Percentiles rank a stretch among this genome's conserved stretches.
These are phyloP conservation scores for Pseudocercospora vitis DNA, from an alignment of 2,329 filamentous ascomycete genomes.

Conservation along the genomic window DNA sequence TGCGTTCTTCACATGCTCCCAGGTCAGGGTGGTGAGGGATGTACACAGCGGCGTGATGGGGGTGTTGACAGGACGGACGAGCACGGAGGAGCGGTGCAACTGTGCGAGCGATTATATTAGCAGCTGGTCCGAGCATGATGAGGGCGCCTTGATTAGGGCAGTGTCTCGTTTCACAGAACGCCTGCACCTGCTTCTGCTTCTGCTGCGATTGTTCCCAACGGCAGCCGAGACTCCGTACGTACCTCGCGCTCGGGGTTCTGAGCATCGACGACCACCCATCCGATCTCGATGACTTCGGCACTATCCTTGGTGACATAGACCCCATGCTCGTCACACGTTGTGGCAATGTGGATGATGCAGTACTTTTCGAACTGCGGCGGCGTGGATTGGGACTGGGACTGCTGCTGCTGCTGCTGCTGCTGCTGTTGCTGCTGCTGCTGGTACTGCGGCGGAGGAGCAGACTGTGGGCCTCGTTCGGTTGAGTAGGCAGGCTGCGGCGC, in stretches of 20 bases:
- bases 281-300: slow-evolving; percentile 97
- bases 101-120: slow-evolving; percentile 44
- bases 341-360: slow-evolving; percentile 96
- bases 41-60: slow-evolving; percentile 98
- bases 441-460: slow-evolving; percentile 21
- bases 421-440: too few species aligned
- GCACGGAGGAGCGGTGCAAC: slow-evolving; percentile 92
- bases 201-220: slow-evolving; percentile 20
- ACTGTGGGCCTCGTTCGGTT: slow-evolving; percentile 25
- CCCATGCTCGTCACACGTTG: slow-evolving; percentile 97
- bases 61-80: slow-evolving; percentile 98
- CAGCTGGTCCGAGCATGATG: slow-evolving; percentile 23
- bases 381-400: slow-evolving; percentile 38
- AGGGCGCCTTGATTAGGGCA: slow-evolving; percentile 18
- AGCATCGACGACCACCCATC: slow-evolving; percentile 73
- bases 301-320: slow-evolving; percentile 99
- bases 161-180: slow-evolving; percentile 29
- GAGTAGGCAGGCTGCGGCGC: slow-evolving; percentile 27
- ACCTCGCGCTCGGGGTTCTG: slow-evolving; percentile 39
- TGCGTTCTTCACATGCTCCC: slow-evolving; percentile 97
- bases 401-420: slow-evolving; percentile 20
- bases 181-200: slow-evolving; percentile 20
- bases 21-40: slow-evolving; percentile 94
- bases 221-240: slow-evolving; percentile 23
- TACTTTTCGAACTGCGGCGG: slow-evolving; percentile 72